Evolutionary conservation across 2,329 filamentous ascomycete genomes (phyloP), one percentile per base, ranked within the genome.

Genomic region (Penicillium rolfsii): DNA sequence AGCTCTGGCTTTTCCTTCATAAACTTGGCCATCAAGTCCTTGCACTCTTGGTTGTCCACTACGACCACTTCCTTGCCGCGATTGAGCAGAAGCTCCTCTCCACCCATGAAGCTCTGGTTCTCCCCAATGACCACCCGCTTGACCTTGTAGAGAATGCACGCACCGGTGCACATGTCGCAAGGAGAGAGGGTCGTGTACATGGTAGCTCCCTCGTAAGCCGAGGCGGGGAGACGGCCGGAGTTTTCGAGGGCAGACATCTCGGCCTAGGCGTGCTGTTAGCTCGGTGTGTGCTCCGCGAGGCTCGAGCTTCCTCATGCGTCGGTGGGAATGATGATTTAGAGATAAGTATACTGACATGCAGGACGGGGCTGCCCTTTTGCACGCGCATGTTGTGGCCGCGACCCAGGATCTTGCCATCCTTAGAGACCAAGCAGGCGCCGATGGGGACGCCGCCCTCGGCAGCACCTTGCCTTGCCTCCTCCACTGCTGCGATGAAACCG

Each of bases 151-250:
- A 93, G 82, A 61, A 93, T 79, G 70, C 89, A 92, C 2, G 90
- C 89, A 8, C 90, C 90, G 4, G 90, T 91, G 76, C 88, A 93
- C 90, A 93, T 93, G 71, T 91, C 89, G 74, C 90, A 93, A 0
- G 90, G 90, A 2, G 88, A 91, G 6, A 93, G 80, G 0, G 90
- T 92, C 2, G 90, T 93, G 77, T 91, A 93, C 89, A 93, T 92
- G n/a, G 89, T 93, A 38, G 88, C 85, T 33, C 87, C 87, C 66
- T 83, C 83, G 75, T 92, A 93, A 5, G 84, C 83, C 1, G 84
- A 85, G 16, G 89, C 89, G 35, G 88, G 87, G 24, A 91, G 83
- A 41, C 90, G 85, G 49, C 90, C 90, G 0, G 89, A 89, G 74
- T 89, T 88, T 72, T 90, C 87, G 41, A 93, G 82, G n/a, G 89